phyloP scores from a whole-genome alignment of 164 flowering plant species.

The Umbilicus rupestris region DNA sequence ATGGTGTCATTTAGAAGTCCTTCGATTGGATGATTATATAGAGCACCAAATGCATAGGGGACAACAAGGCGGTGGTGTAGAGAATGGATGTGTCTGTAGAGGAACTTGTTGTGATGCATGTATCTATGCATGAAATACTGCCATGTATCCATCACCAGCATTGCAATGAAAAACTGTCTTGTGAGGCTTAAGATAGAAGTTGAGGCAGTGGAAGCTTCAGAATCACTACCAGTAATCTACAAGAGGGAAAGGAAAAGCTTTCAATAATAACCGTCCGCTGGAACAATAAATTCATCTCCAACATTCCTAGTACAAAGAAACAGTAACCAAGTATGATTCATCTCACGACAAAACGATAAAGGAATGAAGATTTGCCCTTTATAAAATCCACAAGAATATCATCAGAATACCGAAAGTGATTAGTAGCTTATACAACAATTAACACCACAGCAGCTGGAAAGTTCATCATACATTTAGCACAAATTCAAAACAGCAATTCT shows the following conservation, averaged over 20 bases:
- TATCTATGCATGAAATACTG: conserved; percentile 93
- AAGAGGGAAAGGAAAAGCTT: conserved; percentile 12
- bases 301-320: neutral
- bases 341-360: neutral
- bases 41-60: conserved; percentile 92
- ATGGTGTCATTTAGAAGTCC: conserved; percentile 81
- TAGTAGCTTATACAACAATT: neutral
- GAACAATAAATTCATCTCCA: neutral
- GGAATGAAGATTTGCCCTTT: neutral
- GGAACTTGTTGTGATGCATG: conserved; percentile 91
- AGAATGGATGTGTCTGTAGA: conserved; percentile 85
- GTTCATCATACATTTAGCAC: neutral
- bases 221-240: conserved; percentile 45
- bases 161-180: conserved; percentile 61
- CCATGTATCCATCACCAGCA: conserved; percentile 87
- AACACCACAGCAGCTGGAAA: neutral
- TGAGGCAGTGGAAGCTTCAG: conserved; percentile 13
- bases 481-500: neutral
- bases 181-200: conserved; percentile 37
- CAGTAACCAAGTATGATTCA: neutral
- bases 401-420: neutral
- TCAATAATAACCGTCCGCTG: neutral
- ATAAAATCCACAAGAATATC: neutral
- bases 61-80: conserved; percentile 88
- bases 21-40: conserved; percentile 89